A percentile compares a stretch with the other conserved stretches of the same genome.
Evolutionary conservation across 2,329 filamentous ascomycete genomes (phyloP).

Genomic region (Fusarium mangiferae): DNA sequence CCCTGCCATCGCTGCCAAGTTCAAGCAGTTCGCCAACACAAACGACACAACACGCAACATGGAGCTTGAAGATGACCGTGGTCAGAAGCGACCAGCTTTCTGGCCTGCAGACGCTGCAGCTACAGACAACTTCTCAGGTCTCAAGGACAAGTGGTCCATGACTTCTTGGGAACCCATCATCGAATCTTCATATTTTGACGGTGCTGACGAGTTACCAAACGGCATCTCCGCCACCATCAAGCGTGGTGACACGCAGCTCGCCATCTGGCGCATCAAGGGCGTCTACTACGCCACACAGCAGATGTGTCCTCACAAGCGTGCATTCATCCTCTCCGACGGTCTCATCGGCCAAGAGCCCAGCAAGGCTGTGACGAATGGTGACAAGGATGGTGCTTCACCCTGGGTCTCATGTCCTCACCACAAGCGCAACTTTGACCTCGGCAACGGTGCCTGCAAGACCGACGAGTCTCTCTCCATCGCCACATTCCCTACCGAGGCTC

Average conservation of each 20-base stretch:
- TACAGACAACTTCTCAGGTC: slow-evolving; percentile 77
- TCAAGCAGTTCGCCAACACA: slow-evolving; percentile 88
- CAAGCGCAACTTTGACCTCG: slow-evolving; percentile 88
- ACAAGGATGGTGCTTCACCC: slow-evolving; percentile 53
- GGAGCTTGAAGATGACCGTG: slow-evolving; percentile 77
- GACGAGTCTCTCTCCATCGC: slow-evolving; percentile 82
- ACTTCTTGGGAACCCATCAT: slow-evolving; percentile 83
- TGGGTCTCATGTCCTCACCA: slow-evolving; percentile 90
- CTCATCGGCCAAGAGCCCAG: slow-evolving; percentile 75
- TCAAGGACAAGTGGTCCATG: slow-evolving; percentile 67
- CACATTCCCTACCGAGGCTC: slow-evolving; percentile 80
- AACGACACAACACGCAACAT: slow-evolving; percentile 74
- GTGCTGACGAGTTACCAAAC: slow-evolving; percentile 70
- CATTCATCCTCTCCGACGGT: slow-evolving; percentile 89
- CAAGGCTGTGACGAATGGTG: slow-evolving; percentile 39
- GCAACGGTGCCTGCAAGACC: slow-evolving; percentile 77
- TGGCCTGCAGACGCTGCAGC: slow-evolving; percentile 77
- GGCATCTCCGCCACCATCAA: slow-evolving; percentile 83
- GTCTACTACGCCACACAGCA: slow-evolving; percentile 88
- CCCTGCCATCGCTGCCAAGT: slow-evolving; percentile 73
- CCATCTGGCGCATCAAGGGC: slow-evolving; percentile 84
- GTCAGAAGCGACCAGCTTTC: slow-evolving; percentile 77
- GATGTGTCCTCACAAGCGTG: slow-evolving; percentile 93
- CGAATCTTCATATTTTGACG: slow-evolving; percentile 73
- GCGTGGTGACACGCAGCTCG: slow-evolving; percentile 88